phyloP scores from a whole-genome alignment of 352 stramenopile species.

The Phytophthora sp. region DNA sequence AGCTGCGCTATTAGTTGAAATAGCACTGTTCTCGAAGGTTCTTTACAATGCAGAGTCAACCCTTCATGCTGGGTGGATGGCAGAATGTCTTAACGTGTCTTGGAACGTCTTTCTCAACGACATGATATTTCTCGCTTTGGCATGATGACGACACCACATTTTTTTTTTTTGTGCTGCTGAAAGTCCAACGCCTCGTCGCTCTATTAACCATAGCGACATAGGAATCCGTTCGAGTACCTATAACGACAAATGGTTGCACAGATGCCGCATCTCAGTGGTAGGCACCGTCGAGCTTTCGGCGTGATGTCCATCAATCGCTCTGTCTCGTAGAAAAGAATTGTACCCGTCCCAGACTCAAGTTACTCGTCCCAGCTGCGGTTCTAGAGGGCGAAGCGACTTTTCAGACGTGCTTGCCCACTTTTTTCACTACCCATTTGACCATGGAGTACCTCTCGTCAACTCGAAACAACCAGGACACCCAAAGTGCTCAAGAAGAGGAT shows the following conservation, averaged over 20 bases:
- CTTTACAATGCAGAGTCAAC: background rate
- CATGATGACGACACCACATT: no score
- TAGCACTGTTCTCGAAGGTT: slow-evolving; percentile 6
- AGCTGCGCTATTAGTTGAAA: slow-evolving; percentile 67
- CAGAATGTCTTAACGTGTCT: no score
- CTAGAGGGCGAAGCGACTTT: slow-evolving; percentile 12
- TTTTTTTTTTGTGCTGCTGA: no score
- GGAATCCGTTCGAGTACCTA: no score
- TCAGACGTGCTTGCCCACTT: background rate
- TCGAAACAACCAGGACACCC: slow-evolving; percentile 25
- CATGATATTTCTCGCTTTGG: no score
- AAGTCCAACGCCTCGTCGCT: no score
- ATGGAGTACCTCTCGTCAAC: slow-evolving; percentile 29
- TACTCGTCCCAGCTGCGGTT: no score
- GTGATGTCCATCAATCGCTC: background rate
- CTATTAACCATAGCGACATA: no score
- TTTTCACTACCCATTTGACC: slow-evolving; percentile 4
- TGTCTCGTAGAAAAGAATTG: background rate
- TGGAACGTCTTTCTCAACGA: no score
- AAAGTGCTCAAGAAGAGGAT: slow-evolving; percentile 20
- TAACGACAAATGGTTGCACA: no score
- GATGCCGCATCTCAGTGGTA: no score
- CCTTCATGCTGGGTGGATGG: background rate
- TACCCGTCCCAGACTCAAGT: slow-evolving; percentile 11
- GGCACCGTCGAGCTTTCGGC: no score